phyloP scores from a whole-genome alignment of 129 eudicot species.

The Saposhnikovia divaricata region DNA sequence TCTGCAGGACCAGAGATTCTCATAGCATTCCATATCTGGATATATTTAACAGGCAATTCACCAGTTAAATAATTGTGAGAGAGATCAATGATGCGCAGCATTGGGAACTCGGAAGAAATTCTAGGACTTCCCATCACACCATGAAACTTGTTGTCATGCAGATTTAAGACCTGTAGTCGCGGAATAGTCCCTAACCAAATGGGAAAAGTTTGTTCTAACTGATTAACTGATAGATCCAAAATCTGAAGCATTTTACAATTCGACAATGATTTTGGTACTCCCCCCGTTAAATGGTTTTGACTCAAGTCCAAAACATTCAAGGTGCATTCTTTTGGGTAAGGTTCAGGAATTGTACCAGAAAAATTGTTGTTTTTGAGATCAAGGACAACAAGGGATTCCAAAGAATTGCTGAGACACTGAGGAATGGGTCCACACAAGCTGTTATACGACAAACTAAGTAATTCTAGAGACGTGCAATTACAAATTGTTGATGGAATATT shows the following conservation, averaged over 20 bases:
- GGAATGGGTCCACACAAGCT: constrained; percentile 11
- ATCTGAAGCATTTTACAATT: constrained; percentile 16
- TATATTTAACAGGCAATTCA: constrained; percentile 5
- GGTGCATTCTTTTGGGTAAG: neutral
- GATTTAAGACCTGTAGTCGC: constrained; percentile 8
- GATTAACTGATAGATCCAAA: constrained; percentile 10
- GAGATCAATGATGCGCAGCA: constrained; percentile 23
- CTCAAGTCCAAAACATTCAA: constrained; percentile 13
- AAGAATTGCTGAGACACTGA: neutral
- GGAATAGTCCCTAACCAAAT: constrained; percentile 16
- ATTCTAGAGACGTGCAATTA: neutral
- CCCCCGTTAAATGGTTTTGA: constrained; percentile 12
- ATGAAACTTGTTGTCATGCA: constrained; percentile 18
- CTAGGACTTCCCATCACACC: constrained; percentile 1
- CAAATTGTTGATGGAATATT: neutral
- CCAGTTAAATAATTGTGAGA: constrained; percentile 13
- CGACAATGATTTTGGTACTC: constrained; percentile 15
- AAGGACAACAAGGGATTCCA: neutral
- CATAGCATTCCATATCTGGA: constrained; percentile 7
- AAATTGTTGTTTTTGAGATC: constrained; percentile 8
- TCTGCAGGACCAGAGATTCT: neutral
- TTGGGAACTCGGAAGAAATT: neutral
- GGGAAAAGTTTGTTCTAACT: constrained; percentile 13
- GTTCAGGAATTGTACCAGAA: constrained; percentile 10
- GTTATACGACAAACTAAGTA: constrained; percentile 11